Evolutionary conservation across 495 filamentous ascomycete genomes (phyloP).

Genomic region (Monascus purpureus): DNA sequence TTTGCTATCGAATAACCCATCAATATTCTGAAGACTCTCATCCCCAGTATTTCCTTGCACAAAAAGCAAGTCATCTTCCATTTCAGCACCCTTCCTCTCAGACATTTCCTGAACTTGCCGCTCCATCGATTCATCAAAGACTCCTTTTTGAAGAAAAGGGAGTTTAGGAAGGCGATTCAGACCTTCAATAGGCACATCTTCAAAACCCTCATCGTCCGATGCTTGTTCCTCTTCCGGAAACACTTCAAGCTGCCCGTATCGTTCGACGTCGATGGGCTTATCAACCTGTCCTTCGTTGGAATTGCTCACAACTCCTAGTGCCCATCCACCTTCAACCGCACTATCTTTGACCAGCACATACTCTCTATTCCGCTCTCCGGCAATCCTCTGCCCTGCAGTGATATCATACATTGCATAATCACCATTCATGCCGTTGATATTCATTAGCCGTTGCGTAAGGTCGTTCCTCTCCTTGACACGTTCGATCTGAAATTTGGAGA

Average conservation of each 20-base stretch:
- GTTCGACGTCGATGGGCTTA: constrained; percentile 85
- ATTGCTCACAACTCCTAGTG: constrained; percentile 80
- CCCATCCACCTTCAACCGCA: constrained; percentile 93
- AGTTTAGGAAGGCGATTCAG: constrained; percentile 74
- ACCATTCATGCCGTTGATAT: constrained; percentile 77
- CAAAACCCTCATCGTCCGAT: constrained; percentile 61
- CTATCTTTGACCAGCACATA: constrained; percentile 95
- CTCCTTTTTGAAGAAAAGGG: constrained; percentile 22
- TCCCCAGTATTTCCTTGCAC: constrained; percentile 32
- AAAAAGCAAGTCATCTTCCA: constrained; percentile 51
- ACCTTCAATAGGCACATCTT: constrained; percentile 91
- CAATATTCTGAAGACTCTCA: constrained; percentile 12
- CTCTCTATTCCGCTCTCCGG: constrained; percentile 79
- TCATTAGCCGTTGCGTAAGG: constrained; percentile 91
- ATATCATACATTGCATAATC: constrained; percentile 48
- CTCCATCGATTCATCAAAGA: constrained; percentile 25
- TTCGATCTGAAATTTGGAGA: constrained; percentile 92
- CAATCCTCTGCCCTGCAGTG: constrained; percentile 55
- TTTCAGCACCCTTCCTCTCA: constrained; percentile 24
- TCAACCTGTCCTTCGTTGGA: constrained; percentile 49
- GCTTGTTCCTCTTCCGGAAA: constrained; percentile 37
- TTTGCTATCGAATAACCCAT: constrained; percentile 29
- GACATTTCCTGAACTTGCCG: constrained; percentile 21
- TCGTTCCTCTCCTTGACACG: constrained; percentile 83
- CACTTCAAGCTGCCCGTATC: constrained; percentile 34